Base-by-base conservation (phyloP, 2,329 filamentous ascomycete genomes). In the Aspergillus hiratsukae region DNA sequence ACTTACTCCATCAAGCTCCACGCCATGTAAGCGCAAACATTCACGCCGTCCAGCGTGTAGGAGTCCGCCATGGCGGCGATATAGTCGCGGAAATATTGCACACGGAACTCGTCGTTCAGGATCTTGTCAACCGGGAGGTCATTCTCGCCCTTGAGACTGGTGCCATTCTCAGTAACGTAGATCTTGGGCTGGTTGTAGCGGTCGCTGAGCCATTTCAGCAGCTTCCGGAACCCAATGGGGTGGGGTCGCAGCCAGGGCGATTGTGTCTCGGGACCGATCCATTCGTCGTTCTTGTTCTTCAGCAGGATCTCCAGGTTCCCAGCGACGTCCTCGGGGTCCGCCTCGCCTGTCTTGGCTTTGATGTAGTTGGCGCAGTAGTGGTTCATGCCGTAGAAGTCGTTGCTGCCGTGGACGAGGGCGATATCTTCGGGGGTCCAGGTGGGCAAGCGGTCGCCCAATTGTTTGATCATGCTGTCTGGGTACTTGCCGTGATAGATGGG, bases 321-420 rank as follows among this genome's bases (percentile, higher is more conserved):
- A 11, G 84, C 77, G 73, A 85, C 85, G 76, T 96, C 90, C 51
- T 88, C 81, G 3, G 78, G 77, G 1, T 83, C 80, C 0, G 89
- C 76, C 49, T 81, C 76, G 6, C 81, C 82, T 7, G 82, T 80
- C 68, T 85, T 84, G 76, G 92, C 87, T 72, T 86, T 87, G 76
- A 95, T 86, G 76, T 89, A 95, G 80, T 94, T 90, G 69, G 90
- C 88, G 51, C 89, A 92, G 80, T 96, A 96, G 80, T 91, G 88
- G 80, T 96, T 95, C 89, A 93, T 93, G 72, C 90, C 91, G 74
- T 95, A 95, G 76, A 95, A 95, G 78, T 95, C 91, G 73, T 94
- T 94, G 70, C 87, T 90, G n/a, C 89, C 90, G 67, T 87, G 81
- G 48, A 96, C 85, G n/a, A 94, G 79, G 2, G 83, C 83, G 25